Conservation (phyloP, 1,284 basidiomycete species). For the Irpex rosettiformis region DNA sequence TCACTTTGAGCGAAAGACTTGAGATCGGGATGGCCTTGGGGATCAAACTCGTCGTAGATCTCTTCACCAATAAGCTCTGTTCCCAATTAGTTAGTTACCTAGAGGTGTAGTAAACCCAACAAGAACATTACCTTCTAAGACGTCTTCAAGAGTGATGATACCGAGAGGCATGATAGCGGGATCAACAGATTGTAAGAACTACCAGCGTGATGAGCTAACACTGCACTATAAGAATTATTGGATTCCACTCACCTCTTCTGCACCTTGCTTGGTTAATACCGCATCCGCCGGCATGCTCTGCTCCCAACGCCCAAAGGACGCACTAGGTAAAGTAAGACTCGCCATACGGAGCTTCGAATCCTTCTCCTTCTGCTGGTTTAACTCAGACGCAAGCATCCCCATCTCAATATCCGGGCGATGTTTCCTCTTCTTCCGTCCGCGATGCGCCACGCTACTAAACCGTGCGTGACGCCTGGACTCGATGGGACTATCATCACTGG, state of each 20-base stretch:
- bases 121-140: conserved; percentile 67
- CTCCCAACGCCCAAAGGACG: conserved; percentile 44
- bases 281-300: conserved; percentile 85
- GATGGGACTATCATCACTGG: conserved; percentile 21
- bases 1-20: conserved; percentile 44
- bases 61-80: conserved; percentile 86
- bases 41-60: conserved; percentile 86
- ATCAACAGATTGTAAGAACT: conserved; percentile 76
- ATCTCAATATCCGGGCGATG: conserved; percentile 36
- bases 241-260: conserved; percentile 52
- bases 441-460: conserved; percentile 19
- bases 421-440: conserved; percentile 13
- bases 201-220: neutral
- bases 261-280: conserved; percentile 65
- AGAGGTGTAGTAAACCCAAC: no score
- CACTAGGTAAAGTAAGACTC: conserved; percentile 29
- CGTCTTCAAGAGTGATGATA: conserved; percentile 92
- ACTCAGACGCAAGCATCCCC: conserved; percentile 21
- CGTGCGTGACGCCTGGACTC: conserved; percentile 13
- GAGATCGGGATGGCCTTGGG: conserved; percentile 54
- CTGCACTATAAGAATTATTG: neutral
- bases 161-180: conserved; percentile 79
- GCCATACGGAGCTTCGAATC: conserved; percentile 15
- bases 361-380: conserved; percentile 23
- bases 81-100: neutral